phyloP scores from a whole-genome alignment of 2,329 filamentous ascomycete species.

The Hypoxylon sp. region DNA sequence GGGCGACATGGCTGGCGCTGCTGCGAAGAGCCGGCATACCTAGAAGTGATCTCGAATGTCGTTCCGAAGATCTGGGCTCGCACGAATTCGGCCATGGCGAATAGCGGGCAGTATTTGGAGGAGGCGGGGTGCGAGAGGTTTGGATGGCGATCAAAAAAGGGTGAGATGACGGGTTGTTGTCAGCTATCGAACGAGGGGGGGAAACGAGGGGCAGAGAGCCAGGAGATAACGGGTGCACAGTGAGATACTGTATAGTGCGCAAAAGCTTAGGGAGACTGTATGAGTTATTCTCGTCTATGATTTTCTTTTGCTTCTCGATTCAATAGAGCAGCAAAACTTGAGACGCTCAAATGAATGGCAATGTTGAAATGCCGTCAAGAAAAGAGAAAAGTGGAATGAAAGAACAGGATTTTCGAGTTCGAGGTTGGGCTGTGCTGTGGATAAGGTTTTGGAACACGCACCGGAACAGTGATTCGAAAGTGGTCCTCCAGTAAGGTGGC shows the following conservation, averaged over 20 bases:
- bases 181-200: conserved; percentile 36
- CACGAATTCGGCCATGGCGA: conserved; percentile 97
- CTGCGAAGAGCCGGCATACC: conserved; percentile 66
- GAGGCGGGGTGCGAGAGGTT: conserved; percentile 38
- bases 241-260: conserved; percentile 1
- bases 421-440: conserved; percentile 42
- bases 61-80: conserved; percentile 99
- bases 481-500: conserved; percentile 35
- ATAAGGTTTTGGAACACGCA: conserved; percentile 41
- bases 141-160: conserved; percentile 25
- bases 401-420: conserved; percentile 42
- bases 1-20: conserved; percentile 33
- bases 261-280: conserved; percentile 14
- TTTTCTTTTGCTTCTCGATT: conserved; percentile 1
- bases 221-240: conserved; percentile 24
- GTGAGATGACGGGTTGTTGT: conserved; percentile 21
- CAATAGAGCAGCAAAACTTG: conserved; percentile 5
- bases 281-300: conserved; percentile 4
- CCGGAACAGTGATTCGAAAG: conserved; percentile 39
- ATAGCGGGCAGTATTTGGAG: conserved; percentile 18
- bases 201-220: conserved; percentile 41
- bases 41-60: conserved; percentile 99
- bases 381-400: conserved; percentile 41
- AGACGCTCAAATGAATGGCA: conserved; percentile 31
- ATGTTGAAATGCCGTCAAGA: conserved; percentile 40